Conservation (phyloP, 2,329 filamentous ascomycete species). For the Rhynchosporium secalis region DNA sequence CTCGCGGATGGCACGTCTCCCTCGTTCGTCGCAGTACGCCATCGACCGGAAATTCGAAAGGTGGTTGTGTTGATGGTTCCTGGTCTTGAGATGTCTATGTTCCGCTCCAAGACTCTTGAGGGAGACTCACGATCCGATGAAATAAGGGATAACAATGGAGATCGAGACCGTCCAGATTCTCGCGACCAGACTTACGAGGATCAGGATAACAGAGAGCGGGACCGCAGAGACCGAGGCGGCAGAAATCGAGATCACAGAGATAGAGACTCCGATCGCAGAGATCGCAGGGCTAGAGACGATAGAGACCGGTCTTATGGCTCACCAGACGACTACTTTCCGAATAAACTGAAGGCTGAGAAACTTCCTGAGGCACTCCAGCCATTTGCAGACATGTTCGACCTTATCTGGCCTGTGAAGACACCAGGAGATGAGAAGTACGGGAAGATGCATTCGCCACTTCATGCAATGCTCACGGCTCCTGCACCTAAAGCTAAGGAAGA, state of each 20-base stretch:
- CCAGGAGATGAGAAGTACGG: slow-evolving; percentile 81
- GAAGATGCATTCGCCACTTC: slow-evolving; percentile 83
- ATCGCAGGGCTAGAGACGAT: slow-evolving; percentile 1
- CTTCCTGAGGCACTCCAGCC: slow-evolving; percentile 59
- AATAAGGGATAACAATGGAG: slow-evolving; percentile 11
- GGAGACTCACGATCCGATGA: slow-evolving; percentile 47
- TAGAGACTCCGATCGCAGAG: not conserved
- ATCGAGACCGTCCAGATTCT: slow-evolving; percentile 4
- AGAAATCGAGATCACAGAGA: slow-evolving; percentile 8
- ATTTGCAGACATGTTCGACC: slow-evolving; percentile 79
- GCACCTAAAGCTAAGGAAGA: slow-evolving; percentile 69
- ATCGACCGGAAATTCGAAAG: slow-evolving; percentile 68
- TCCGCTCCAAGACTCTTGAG: slow-evolving; percentile 43
- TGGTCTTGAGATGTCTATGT: slow-evolving; percentile 87
- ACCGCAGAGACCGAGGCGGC: slow-evolving; percentile 10
- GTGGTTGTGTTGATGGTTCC: slow-evolving; percentile 91
- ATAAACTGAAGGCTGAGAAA: slow-evolving; percentile 50
- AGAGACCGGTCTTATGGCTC: slow-evolving; percentile 41
- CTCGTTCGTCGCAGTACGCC: slow-evolving; percentile 63
- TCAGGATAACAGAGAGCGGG: not conserved
- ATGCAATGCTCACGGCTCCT: slow-evolving; percentile 77
- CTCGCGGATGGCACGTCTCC: slow-evolving; percentile 65
- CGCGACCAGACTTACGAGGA: not conserved
- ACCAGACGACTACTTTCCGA: slow-evolving; percentile 62
- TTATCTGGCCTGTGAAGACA: slow-evolving; percentile 86